Percentiles rank a stretch among this genome's conserved stretches.
phyloP scores from a whole-genome alignment of 1,284 basidiomycete genomes.

The Cystobasidium pallidum region DNA sequence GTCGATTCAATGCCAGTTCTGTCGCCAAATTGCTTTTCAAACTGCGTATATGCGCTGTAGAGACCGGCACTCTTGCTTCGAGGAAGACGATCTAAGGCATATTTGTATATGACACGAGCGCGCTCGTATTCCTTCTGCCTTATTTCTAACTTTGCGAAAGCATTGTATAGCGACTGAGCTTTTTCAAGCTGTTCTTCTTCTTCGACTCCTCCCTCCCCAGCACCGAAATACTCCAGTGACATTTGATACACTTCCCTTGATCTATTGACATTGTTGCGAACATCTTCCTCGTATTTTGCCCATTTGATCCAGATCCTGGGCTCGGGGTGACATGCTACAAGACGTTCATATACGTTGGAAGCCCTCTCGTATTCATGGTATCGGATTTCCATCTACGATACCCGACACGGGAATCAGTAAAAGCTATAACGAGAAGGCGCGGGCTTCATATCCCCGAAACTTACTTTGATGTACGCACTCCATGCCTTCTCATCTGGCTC shows the following conservation, averaged over 20 bases:
- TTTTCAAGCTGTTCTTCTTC: constrained; percentile 97
- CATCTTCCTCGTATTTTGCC: constrained; percentile 95
- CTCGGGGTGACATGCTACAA: constrained; percentile 89
- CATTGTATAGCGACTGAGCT: constrained; percentile 91
- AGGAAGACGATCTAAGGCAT: constrained; percentile 86
- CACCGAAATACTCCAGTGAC: constrained; percentile 90
- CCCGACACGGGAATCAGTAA: neutral
- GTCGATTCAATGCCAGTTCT: constrained; percentile 86
- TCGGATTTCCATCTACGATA: constrained; percentile 71
- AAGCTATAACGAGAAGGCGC: neutral
- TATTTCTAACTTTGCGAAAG: constrained; percentile 98
- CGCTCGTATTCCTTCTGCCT: constrained; percentile 94
- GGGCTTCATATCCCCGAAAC: neutral
- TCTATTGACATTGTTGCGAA: constrained; percentile 71
- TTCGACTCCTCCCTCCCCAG: constrained; percentile 39
- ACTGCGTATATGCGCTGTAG: constrained; percentile 90
- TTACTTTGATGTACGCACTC: constrained; percentile 90
- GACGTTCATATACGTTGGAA: constrained; percentile 89
- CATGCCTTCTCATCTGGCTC: constrained; percentile 99
- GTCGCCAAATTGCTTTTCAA: constrained; percentile 97
- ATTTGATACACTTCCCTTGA: constrained; percentile 95
- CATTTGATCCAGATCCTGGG: constrained; percentile 95
- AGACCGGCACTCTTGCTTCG: constrained; percentile 82
- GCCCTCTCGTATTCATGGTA: constrained; percentile 91
- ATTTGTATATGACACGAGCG: constrained; percentile 98